A percentile compares a stretch with the other conserved stretches of the same genome.
phyloP scores from a whole-genome alignment of 169 alveolate genomes.

The Plasmodium inui region DNA sequence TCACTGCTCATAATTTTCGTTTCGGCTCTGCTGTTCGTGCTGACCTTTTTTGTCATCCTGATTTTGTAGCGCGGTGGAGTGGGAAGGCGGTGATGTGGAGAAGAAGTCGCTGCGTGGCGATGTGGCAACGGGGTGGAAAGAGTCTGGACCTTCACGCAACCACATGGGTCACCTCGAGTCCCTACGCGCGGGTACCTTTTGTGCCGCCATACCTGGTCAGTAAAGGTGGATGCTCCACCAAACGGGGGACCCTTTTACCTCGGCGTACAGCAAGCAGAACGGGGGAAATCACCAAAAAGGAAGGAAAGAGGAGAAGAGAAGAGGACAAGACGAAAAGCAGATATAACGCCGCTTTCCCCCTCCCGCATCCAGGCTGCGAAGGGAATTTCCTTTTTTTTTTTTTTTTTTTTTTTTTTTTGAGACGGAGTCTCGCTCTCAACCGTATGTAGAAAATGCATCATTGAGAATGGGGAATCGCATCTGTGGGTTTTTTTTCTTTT shows the following conservation, averaged over 20 bases:
- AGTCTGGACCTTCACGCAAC: too few relatives aligned
- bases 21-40: conserved; percentile 34
- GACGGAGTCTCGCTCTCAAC: too few relatives aligned
- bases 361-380: not conserved
- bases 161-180: too few relatives aligned
- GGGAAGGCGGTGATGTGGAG: not conserved
- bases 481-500: not conserved
- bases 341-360: not conserved
- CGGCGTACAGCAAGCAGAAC: not conserved
- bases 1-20: conserved; percentile 35
- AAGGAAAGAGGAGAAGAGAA: not conserved
- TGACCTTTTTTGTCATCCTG: conserved; percentile 64
- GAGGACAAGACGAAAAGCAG: not conserved
- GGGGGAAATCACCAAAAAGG: not conserved
- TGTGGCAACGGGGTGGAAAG: not conserved
- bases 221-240: too few relatives aligned
- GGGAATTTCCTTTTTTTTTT: not conserved
- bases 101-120: too few relatives aligned
- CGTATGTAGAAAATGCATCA: too few relatives aligned
- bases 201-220: not conserved
- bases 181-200: not conserved
- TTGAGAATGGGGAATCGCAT: not conserved
- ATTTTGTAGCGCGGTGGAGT: not conserved
- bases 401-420: too few relatives aligned
- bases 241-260: not conserved